Base-by-base conservation (phyloP, 2,329 filamentous ascomycete genomes). In the Arachnomyces sp. region DNA sequence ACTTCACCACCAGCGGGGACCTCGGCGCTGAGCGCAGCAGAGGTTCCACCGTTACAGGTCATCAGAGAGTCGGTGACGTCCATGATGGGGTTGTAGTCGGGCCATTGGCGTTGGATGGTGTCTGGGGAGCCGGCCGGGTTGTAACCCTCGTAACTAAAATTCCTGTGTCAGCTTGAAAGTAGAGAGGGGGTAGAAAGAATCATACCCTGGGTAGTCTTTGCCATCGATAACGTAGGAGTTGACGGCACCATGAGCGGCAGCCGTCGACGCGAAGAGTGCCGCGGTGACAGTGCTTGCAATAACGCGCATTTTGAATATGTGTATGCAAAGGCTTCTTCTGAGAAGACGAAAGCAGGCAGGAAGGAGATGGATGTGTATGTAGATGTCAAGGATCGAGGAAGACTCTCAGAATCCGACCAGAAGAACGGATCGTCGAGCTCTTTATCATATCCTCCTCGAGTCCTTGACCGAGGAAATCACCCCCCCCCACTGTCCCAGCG, bases 41-140 rank as follows among this genome's bases (percentile, higher is more conserved):
- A 64, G 42, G 67, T 64, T 42, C 74, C 73, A 38, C 72, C 72
- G 53, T 76, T 77, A 63, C 74, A 77, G 44, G 70, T 72, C 52
- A 77, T 69, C 53, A 69, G 71, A 38, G 58, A 50, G 53, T 71
- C 67, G n/a, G 56, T 64, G 40, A 70, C 64, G 5, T 60, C 63
- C 56, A 68, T 64, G 46, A 71, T 70, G 4, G 73, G 73, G 59
- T 76, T 71, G 62, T 76, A 76, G 60, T 73, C 63, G 12, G 68
- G 65, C 74, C 73, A 77, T 61, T 77, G 71, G 32, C 72, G 60
- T 56, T 77, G 70, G 53, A 77, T 77, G n/a, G 71, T 70, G 45
- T 68, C 62, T 12, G 69, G 70, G 28, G 62, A 64, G 20, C 63
- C 62, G 25, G 61, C 52, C 4, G 73, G 72, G 1, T 68, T 66